Evolutionary conservation across 495 filamentous ascomycete species (phyloP), one percentile per base, ranked within the genome.

Genomic region (Penicillium tannophilum): DNA sequence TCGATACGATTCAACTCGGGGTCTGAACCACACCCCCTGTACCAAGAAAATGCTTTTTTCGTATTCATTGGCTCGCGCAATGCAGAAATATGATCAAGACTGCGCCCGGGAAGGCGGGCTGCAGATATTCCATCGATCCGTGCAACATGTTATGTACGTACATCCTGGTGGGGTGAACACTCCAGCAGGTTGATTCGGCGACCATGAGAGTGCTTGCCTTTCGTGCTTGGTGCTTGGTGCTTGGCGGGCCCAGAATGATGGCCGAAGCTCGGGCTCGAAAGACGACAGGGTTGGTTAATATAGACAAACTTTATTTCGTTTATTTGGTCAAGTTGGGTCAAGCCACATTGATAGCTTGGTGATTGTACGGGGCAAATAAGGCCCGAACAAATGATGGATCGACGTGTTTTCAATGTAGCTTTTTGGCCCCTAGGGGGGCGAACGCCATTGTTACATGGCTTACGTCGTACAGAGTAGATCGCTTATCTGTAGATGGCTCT

Each of bases 101-200:
- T 36, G 17, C 50, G 53, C 47, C 59, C 51, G 53, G 54, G 47
- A 41, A 41, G 46, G 35, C 44, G 50, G 24, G 24, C 24, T 55
- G 19, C 30, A 41, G 12, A 52, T 41, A 20, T 30, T 47, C 50
- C 46, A 33, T 23, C 35, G 43, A 48, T 24, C 52, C 39, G 52
- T 54, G 52, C 52, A 35, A 54, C 36, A 36, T 9, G 23, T 6
- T 24, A 52, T 41, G 31, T 35, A 31, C 49, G 19, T 51, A 55
- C 51, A 60, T 55, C 46, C 49, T 53, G 52, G 63, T 57, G 60
- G 63, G 60, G 63, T 50, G 55, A 53, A 53, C 48, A 24, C 41
- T 30, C 51, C 17, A 20, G 23, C 56, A 24, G 46, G 39, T 49
- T 46, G 46, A 53, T 59, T 47, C 41, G 56, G 56, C 31, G 20